Evolutionary conservation across 139 green algal genomes (phyloP).

Genomic region (Chlorella sp.): DNA sequence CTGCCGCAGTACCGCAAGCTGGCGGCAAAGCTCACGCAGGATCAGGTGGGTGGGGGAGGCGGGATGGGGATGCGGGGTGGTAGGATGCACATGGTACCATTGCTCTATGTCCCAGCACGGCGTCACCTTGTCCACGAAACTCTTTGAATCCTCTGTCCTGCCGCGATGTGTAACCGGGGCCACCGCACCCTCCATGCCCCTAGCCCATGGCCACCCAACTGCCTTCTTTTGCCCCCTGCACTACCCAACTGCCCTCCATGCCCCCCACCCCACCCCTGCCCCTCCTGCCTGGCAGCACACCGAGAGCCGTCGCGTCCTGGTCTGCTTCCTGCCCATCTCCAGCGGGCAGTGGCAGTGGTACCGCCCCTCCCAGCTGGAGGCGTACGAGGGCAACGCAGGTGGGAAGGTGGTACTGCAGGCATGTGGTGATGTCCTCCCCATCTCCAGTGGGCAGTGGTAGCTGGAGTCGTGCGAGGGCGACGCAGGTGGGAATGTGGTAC

Average conservation of each 20-base stretch:
- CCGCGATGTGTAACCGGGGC: no score
- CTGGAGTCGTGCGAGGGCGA: slow-evolving; percentile 52
- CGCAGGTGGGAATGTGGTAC: not conserved
- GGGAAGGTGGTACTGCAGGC: not conserved
- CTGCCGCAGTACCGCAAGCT: slow-evolving; percentile 33
- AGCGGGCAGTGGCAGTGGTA: slow-evolving; percentile 47
- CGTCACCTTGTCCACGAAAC: no score
- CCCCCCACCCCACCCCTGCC: not conserved
- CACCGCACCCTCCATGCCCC: no score
- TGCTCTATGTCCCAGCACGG: no score
- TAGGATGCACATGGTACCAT: no score
- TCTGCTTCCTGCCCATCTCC: slow-evolving; percentile 28
- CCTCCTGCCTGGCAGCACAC: not conserved
- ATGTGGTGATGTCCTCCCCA: no score
- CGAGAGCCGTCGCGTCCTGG: slow-evolving; percentile 29
- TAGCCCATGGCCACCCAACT: no score
- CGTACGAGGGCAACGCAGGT: slow-evolving; percentile 48
- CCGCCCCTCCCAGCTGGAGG: slow-evolving; percentile 35
- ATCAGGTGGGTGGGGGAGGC: not conserved
- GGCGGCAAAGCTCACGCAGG: slow-evolving; percentile 14
- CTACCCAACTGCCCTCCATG: no score
- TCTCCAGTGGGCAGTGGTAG: slow-evolving; percentile 25
- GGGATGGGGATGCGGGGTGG: no score
- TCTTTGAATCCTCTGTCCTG: no score
- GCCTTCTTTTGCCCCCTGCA: no score